phyloP scores from a whole-genome alignment of 2,329 filamentous ascomycete species.

The Talaromyces sp. region DNA sequence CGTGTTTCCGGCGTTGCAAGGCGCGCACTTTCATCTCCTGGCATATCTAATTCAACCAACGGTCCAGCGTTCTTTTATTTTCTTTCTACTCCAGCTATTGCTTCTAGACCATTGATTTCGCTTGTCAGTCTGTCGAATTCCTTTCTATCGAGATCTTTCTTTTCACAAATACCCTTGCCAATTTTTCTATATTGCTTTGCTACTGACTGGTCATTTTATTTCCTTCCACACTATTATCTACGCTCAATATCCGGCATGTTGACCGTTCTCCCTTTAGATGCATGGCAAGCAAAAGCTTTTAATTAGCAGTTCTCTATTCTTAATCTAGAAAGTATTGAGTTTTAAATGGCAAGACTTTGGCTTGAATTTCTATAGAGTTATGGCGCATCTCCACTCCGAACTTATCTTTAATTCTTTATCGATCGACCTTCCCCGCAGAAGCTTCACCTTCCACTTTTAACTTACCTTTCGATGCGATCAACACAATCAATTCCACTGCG shows the following conservation, averaged over 20 bases:
- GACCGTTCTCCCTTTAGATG: background rate
- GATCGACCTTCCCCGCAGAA: background rate
- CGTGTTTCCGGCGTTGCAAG: conserved; percentile 11
- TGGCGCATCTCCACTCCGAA: background rate
- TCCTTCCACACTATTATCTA: conserved; percentile 1
- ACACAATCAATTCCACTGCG: background rate
- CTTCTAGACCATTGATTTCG: conserved; percentile 5
- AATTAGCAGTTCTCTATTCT: background rate
- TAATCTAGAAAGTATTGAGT: background rate
- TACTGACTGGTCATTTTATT: background rate
- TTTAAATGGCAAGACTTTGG: too few relatives aligned
- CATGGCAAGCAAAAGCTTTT: background rate
- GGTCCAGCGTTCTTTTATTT: background rate
- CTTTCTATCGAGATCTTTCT: background rate
- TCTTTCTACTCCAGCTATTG: background rate
- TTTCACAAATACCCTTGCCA: conserved; percentile 14
- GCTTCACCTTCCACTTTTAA: background rate
- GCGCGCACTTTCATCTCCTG: background rate
- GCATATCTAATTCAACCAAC: background rate
- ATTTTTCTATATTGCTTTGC: conserved; percentile 5
- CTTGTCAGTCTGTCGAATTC: conserved; percentile 6
- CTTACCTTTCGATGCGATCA: background rate
- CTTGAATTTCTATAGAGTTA: too few relatives aligned
- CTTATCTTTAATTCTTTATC: background rate
- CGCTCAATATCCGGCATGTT: conserved; percentile 13